Evolutionary conservation across 208 protist genomes (phyloP).

Genomic region (Crithidia brevicula): DNA sequence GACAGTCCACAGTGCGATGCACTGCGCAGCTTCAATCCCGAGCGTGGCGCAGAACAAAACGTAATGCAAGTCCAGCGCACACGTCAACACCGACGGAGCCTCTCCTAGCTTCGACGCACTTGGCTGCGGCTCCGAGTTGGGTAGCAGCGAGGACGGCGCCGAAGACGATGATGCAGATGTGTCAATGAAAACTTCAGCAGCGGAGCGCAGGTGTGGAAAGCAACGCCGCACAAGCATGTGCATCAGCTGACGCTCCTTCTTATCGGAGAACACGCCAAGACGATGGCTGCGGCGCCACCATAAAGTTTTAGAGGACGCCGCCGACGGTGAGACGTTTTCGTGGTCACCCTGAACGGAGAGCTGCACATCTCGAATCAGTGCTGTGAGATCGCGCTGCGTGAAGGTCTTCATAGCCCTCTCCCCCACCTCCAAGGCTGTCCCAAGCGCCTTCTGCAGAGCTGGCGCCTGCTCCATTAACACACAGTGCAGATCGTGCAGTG

Average conservation of each 20-base stretch:
- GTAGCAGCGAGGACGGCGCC: background rate
- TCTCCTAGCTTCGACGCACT: too few species aligned
- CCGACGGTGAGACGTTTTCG: background rate
- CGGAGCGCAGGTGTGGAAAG: slow-evolving; percentile 55
- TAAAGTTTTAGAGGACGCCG: background rate
- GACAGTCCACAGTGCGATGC: slow-evolving; percentile 40
- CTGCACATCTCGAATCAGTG: slow-evolving; percentile 17
- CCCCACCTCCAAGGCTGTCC: slow-evolving; percentile 5
- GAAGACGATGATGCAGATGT: background rate
- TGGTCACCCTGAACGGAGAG: slow-evolving; percentile 17
- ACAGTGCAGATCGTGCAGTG: background rate
- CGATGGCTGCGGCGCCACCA: slow-evolving; percentile 10
- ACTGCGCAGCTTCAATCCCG: slow-evolving; percentile 31
- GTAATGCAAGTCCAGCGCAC: slow-evolving; percentile 37
- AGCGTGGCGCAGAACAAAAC: slow-evolving; percentile 44
- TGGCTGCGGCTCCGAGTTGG: too few species aligned
- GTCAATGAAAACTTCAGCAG: background rate
- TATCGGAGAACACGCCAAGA: slow-evolving; percentile 12
- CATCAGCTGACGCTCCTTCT: slow-evolving; percentile 24
- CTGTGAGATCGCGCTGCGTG: slow-evolving; percentile 3
- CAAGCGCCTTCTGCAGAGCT: slow-evolving; percentile 5
- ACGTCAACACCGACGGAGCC: slow-evolving; percentile 23
- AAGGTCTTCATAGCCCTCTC: background rate
- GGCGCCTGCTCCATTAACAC: background rate
- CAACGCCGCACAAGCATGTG: slow-evolving; percentile 42